Conservation (phyloP, 2,329 filamentous ascomycete genomes). For the Tolypocladium tundrense region DNA sequence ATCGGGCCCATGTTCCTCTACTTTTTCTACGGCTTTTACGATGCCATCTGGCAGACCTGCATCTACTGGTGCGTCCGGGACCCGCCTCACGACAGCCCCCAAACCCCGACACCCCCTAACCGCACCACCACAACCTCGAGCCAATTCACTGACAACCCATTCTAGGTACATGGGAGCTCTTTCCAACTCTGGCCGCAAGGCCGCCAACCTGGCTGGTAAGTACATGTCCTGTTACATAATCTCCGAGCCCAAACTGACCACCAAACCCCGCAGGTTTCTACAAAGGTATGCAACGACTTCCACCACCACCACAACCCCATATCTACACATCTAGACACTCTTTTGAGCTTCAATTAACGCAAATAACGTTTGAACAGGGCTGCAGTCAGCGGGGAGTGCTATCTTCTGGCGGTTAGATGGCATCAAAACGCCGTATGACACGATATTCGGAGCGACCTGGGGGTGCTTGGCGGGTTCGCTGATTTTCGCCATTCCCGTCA, state of each 20-base stretch:
- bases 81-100: no score
- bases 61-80: slow-evolving; percentile 77
- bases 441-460: slow-evolving; percentile 65
- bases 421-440: slow-evolving; percentile 46
- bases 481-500: no score
- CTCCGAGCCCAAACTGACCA: background rate
- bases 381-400: slow-evolving; percentile 43
- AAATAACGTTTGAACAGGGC: slow-evolving; percentile 47
- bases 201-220: slow-evolving; percentile 55
- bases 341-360: background rate
- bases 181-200: slow-evolving; percentile 83
- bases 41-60: slow-evolving; percentile 81
- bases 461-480: slow-evolving; percentile 58
- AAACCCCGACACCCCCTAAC: background rate
- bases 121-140: background rate
- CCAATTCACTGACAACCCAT: background rate
- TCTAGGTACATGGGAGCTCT: slow-evolving; percentile 79
- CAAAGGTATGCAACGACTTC: background rate
- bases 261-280: background rate
- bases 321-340: background rate
- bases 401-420: slow-evolving; percentile 27
- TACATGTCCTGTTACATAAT: background rate
- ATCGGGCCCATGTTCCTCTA: slow-evolving; percentile 78
- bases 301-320: background rate
- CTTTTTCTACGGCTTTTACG: slow-evolving; percentile 84